These are phyloP conservation scores for Colletotrichum sp. DNA, from an alignment of 2,329 filamentous ascomycete genomes.

Conservation along the genomic window DNA sequence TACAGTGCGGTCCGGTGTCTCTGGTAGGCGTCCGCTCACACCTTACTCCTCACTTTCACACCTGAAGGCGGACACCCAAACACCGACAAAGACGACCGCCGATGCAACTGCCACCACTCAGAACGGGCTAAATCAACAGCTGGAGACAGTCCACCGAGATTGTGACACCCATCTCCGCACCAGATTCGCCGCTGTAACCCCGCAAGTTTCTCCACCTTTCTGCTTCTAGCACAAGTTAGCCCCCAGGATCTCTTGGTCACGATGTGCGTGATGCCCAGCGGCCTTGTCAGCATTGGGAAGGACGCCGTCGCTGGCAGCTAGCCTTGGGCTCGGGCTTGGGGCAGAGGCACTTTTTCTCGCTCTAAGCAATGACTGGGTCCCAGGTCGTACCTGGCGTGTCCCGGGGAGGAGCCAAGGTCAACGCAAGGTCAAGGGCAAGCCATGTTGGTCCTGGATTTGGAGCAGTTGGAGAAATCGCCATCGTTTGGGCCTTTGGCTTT, in stretches of 20 bases:
- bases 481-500: background rate
- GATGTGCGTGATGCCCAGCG: slow-evolving; percentile 16
- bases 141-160: slow-evolving; percentile 3
- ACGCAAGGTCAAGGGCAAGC: background rate
- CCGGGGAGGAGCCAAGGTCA: background rate
- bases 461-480: slow-evolving; percentile 14
- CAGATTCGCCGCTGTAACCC: slow-evolving; percentile 20
- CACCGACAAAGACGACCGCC: background rate
- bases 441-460: background rate
- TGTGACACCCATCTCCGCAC: slow-evolving; percentile 20
- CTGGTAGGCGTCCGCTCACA: background rate
- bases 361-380: background rate
- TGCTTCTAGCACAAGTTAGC: slow-evolving; percentile 17
- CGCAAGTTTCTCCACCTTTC: slow-evolving; percentile 23
- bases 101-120: background rate
- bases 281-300: slow-evolving; percentile 22
- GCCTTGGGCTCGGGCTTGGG: background rate
- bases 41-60: background rate
- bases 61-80: background rate
- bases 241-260: slow-evolving; percentile 15
- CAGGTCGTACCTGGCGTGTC: background rate
- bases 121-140: background rate
- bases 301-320: slow-evolving; percentile 15
- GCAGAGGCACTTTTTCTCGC: background rate
- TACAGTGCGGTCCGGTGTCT: background rate